phyloP scores from a whole-genome alignment of 139 green algal genomes.

The Chlorella sp. region DNA sequence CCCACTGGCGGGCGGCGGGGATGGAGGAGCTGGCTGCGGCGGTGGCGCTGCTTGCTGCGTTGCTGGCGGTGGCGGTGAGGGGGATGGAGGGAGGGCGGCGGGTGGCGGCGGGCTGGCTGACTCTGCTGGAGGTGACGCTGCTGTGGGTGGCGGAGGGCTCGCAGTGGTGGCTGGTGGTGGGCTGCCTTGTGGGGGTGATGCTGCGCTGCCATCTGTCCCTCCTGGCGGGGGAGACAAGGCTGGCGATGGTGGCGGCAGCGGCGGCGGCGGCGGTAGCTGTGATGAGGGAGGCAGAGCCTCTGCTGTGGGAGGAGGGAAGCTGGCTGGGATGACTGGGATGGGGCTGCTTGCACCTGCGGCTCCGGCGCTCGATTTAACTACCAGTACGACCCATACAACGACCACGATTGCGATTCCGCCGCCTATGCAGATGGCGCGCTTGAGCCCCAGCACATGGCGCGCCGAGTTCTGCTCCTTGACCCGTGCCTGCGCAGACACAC shows the following conservation, averaged over 20 bases:
- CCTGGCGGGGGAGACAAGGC: no score
- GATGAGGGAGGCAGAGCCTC: no score
- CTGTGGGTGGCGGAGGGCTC: no score
- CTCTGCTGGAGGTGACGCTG: neutral
- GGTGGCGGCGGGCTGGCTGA: neutral
- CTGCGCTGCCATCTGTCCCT: no score
- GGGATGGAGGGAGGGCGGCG: neutral
- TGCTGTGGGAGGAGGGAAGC: no score
- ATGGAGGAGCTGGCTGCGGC: neutral
- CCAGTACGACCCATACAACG: conserved; percentile 23
- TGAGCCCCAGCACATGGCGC: conserved; percentile 37
- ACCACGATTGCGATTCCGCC: conserved; percentile 38
- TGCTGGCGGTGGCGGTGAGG: neutral
- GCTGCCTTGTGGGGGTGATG: no score
- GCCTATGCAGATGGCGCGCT: conserved; percentile 41
- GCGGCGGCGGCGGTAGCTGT: no score
- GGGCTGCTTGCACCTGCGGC: neutral
- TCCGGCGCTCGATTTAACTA: conserved; percentile 5
- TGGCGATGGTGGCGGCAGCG: no score
- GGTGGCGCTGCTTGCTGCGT: neutral
- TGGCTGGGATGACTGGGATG: no score
- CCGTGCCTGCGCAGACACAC: conserved; percentile 19
- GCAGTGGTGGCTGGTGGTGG: no score
- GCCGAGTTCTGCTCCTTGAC: conserved; percentile 39
- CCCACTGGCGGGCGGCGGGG: neutral